Base-by-base conservation (phyloP, 208 protist genomes). In the Vickermania spadyakhi region DNA sequence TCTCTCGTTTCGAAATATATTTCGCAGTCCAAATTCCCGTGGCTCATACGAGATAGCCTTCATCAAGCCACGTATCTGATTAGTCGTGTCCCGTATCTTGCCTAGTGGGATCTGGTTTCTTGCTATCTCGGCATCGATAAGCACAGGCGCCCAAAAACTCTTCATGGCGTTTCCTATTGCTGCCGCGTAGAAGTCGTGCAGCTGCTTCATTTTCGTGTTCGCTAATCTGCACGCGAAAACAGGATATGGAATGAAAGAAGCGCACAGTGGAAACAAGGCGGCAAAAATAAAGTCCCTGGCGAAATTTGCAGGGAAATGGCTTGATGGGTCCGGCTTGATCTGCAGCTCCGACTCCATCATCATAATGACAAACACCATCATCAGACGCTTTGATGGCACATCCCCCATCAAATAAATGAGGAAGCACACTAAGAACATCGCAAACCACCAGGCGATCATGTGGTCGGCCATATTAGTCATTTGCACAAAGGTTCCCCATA, bases 301-400 rank as follows among this genome's bases (percentile, higher is more conserved):
- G 25, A 84, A 76, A 23, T 61, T 30, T 1, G 70, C 4, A 13
- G 76, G 52, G 18, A 80, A 79, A 45, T 45, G 36, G 36, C 36
- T 45, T 45, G 7, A 7, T n/a, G 36, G 36, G 36, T 7, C 7
- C 18, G 36, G 36, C 36, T 45, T 45, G 11, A 45, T 7, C 36
- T 45, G 36, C 11, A 45, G 65, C 7, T 61, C 58, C 45, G 78
- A 77, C 64, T 88, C 68, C 61, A 81, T 73, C 26, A 79, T 72
- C 75, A 87, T 80, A 31, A 85, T 68, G 45, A 91, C 72, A 3
- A 84, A 76, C 56, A 87, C 58, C 62, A 91, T 81, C 21, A 82
- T 60, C 11, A 77, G 27, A 0, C 80, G 77, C 59, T 79, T 83
- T 3, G 75, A 54, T 0, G 58, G 72, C 25, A 86, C 0, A n/a